Base-by-base conservation (phyloP, 768 basidiomycete genomes). In the Russula foetens region DNA sequence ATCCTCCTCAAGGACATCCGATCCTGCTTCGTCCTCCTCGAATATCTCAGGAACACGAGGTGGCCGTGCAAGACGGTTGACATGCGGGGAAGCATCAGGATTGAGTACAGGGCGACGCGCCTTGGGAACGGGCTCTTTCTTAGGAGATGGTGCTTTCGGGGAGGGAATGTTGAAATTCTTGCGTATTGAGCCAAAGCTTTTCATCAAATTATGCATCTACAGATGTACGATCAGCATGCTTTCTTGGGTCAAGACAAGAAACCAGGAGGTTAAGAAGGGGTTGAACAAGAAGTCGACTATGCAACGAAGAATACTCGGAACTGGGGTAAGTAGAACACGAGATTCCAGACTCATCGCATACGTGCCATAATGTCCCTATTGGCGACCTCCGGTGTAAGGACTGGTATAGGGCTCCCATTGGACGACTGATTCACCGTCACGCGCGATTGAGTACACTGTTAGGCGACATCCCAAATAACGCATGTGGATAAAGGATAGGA, bases 21-120 rank as follows among this genome's bases (percentile, higher is more conserved):
- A 78, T 23, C 70, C 69, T 19, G 77, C 76, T 68, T 89, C 87
- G 1, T 86, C 84, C 47, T 88, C 87, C 67, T 88, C 86, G 31
- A 74, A 67, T 55, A 88, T 88, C 17, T 81, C 84, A 0, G 86
- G 86, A 39, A 88, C 69, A 54, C 79, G 84, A 9, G 85, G 88
- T 43, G 81, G 74, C 52, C 83, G 81, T n/a, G 85, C 80, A 56
- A 88, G 76, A 43, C 85, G 82, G 63, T 77, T 77, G 26, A 74
- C 71, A 56, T 79, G 78, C 1, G 81, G 82, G 17, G 81, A 79
- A 57, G 75, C 59, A 54, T 75, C 75, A 12, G 73, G 73, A 66
- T 77, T 75, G 41, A 72, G 67, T 23, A 72, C 67, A 28, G 80
- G 81, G 58, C 80, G 80, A 61, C 78, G 79, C 46, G 72, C 80